Base-by-base conservation (phyloP, 768 basidiomycete species). In the Heimioporus sp. region DNA sequence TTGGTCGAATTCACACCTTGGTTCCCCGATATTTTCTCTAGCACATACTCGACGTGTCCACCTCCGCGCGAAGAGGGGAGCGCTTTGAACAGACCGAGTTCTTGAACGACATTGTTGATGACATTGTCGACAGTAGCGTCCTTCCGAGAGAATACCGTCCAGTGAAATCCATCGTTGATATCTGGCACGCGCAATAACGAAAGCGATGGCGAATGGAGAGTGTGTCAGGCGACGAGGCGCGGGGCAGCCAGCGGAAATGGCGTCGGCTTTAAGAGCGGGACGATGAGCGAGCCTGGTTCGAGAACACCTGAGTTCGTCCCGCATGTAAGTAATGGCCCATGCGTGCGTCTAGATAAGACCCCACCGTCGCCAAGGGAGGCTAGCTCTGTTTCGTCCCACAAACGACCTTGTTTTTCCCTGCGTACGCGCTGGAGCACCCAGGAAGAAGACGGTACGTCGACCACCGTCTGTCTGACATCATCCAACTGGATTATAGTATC, bases 361-460 rank as follows among this genome's bases (percentile, higher is more conserved):
- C 54, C 37, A 88, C 88, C 86, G 63, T 86, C 80, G 32, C 79
- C 81, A 9, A 92, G 75, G 31, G 71, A 70, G 51, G 80, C 76
- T 4, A 92, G 75, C 55, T 89, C 87, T 2, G 79, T 75, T 56
- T 90, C 84, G 57, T 85, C 83, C 88, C 90, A 90, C 49, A 73
- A 65, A 20, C 82, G 73, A 45, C 87, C 88, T 43, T 66, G 69
- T 19, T 69, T 73, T 63, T 90, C 83, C 37, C 66, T 72, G 43
- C 85, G 76, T 41, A 89, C 76, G 48, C 65, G 72, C 66, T 89
- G 89, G n/a, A 92, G 65, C 19, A 80, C 85, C 89, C 89, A 92
- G 5, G 78, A 80, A 49, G 65, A 68, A 28, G 83, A 78, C 39
- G 78, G 70, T 16, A 85, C 70, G 57, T 80, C 82, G 4, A 87